A percentile compares a stretch with the other conserved stretches of the same genome.
Conservation (phyloP, 2,329 filamentous ascomycete species). For the Rutstroemia sp. region DNA sequence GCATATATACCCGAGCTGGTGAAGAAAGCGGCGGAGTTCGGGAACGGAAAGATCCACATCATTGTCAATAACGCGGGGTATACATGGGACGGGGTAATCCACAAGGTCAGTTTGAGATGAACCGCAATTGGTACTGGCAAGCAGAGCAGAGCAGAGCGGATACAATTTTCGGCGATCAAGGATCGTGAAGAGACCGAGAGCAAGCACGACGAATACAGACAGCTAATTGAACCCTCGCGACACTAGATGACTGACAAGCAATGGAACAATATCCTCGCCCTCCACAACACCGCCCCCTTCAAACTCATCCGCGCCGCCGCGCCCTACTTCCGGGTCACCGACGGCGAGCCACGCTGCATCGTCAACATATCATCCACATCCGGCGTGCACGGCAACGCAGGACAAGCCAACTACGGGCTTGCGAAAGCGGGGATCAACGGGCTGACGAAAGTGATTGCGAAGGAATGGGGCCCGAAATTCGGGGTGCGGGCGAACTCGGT, state of each 20-base stretch:
- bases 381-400: slow-evolving; percentile 79
- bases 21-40: slow-evolving; percentile 68
- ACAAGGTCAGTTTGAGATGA: slow-evolving; percentile 48
- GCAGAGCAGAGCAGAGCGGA: background rate
- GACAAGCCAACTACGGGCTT: slow-evolving; percentile 83
- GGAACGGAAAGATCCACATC: slow-evolving; percentile 80
- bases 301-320: slow-evolving; percentile 72
- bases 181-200: too few relatives aligned
- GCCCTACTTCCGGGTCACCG: slow-evolving; percentile 81
- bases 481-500: slow-evolving; percentile 79
- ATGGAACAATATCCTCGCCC: slow-evolving; percentile 79
- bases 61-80: slow-evolving; percentile 90
- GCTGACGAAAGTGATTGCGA: slow-evolving; percentile 82
- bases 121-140: background rate
- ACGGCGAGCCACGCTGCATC: slow-evolving; percentile 69
- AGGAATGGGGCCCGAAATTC: slow-evolving; percentile 82
- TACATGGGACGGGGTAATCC: slow-evolving; percentile 88
- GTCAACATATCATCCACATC: slow-evolving; percentile 80
- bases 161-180: background rate
- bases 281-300: slow-evolving; percentile 83
- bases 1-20: slow-evolving; percentile 67
- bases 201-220: background rate
- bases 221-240: background rate
- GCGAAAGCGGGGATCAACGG: slow-evolving; percentile 80
- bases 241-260: slow-evolving; percentile 73